Conservation (phyloP, 2,329 filamentous ascomycete genomes). For the Neoarthrinium moseri region DNA sequence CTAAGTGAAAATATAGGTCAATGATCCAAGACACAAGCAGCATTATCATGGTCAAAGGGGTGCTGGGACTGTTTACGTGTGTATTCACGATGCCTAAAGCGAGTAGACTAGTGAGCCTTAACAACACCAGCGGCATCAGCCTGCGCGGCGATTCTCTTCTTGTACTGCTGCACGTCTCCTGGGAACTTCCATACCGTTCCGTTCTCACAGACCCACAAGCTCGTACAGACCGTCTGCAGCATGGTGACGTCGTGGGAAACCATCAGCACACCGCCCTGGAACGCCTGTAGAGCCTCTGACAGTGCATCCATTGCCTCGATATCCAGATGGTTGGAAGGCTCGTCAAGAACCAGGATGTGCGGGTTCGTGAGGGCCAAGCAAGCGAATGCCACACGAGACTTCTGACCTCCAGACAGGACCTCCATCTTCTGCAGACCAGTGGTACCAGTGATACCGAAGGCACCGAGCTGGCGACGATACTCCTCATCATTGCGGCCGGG, state of each 20-base stretch:
- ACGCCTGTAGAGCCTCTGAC: constrained; percentile 76
- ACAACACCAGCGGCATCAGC: constrained; percentile 87
- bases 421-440: constrained; percentile 96
- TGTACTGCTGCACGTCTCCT: constrained; percentile 93
- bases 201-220: constrained; percentile 93
- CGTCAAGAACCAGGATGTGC: constrained; percentile 96
- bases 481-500: constrained; percentile 93
- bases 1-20: too few relatives aligned
- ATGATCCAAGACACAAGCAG: too few relatives aligned
- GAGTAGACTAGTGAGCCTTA: constrained; percentile 60
- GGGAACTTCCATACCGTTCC: constrained; percentile 95
- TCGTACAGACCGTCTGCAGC: constrained; percentile 93
- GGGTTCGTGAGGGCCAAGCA: constrained; percentile 91
- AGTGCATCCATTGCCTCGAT: constrained; percentile 99
- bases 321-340: constrained; percentile 97
- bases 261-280: constrained; percentile 95
- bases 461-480: constrained; percentile 91
- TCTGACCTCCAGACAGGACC: constrained; percentile 92
- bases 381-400: constrained; percentile 97
- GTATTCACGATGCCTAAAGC: too few relatives aligned
- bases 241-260: constrained; percentile 99
- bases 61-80: too few relatives aligned
- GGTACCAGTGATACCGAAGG: constrained; percentile 87
- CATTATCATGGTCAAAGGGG: too few relatives aligned
- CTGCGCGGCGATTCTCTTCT: constrained; percentile 91